Conservation (phyloP, 495 filamentous ascomycete genomes). For the Penicillium fimorum region DNA sequence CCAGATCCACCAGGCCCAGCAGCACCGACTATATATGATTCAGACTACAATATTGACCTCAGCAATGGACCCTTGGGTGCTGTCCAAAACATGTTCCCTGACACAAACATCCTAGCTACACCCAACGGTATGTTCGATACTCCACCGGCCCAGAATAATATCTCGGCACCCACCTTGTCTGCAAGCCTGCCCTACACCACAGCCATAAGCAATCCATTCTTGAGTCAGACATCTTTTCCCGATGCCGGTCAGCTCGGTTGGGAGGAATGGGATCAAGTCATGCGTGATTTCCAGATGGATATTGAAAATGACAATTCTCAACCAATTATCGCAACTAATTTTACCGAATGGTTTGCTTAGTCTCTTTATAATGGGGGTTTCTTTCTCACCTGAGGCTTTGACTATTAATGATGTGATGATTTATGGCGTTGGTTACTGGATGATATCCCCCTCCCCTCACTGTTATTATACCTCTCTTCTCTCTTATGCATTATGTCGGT, state of each 20-base stretch:
- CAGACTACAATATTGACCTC: slow-evolving; percentile 31
- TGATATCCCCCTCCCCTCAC: slow-evolving; percentile 18
- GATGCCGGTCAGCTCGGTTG: slow-evolving; percentile 27
- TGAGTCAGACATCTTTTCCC: slow-evolving; percentile 12
- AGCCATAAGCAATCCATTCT: slow-evolving; percentile 16
- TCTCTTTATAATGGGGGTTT: background rate
- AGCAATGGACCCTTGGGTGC: slow-evolving; percentile 30
- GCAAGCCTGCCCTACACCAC: slow-evolving; percentile 11
- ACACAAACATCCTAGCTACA: slow-evolving; percentile 29
- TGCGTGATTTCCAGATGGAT: slow-evolving; percentile 51
- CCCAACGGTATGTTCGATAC: slow-evolving; percentile 9
- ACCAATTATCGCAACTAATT: slow-evolving; percentile 25
- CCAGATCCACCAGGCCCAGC: background rate
- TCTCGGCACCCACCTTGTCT: slow-evolving; percentile 8
- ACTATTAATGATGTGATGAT: slow-evolving; percentile 11
- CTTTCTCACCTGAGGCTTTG: background rate
- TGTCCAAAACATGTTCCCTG: slow-evolving; percentile 34
- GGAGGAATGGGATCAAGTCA: slow-evolving; percentile 52
- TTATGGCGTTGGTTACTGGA: slow-evolving; percentile 4
- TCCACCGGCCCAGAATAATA: slow-evolving; percentile 7
- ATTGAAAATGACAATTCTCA: slow-evolving; percentile 30
- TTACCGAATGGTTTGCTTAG: slow-evolving; percentile 37
- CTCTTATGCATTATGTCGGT: slow-evolving; percentile 1
- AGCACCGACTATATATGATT: background rate
- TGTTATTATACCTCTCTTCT: slow-evolving; percentile 12